Conservation (phyloP, 768 basidiomycete genomes). For the Phylloporus arenicola region DNA sequence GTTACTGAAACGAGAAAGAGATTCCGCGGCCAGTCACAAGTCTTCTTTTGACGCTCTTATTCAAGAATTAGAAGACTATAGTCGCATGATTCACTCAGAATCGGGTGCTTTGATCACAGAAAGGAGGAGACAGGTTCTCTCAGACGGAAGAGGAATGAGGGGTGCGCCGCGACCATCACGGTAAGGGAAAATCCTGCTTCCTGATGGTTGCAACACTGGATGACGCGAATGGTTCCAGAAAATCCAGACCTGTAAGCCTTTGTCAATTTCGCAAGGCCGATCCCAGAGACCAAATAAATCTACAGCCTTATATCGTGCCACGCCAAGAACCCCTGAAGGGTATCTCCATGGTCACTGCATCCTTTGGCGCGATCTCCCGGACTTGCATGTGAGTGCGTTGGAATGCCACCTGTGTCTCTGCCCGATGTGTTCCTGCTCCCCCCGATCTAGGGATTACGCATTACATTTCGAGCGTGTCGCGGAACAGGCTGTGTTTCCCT, state of each 20-base stretch:
- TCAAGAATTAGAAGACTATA: conserved; percentile 9
- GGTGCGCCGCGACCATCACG: background rate
- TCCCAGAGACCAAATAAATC: background rate
- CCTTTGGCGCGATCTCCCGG: conserved; percentile 3
- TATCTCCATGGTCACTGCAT: conserved; percentile 4
- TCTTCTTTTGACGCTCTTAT: conserved; percentile 8
- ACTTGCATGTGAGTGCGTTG: conserved; percentile 2
- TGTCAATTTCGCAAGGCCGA: background rate
- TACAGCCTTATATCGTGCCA: background rate
- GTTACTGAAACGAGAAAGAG: conserved; percentile 11
- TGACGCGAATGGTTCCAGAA: background rate
- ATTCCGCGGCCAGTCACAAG: conserved; percentile 2
- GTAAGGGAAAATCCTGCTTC: background rate
- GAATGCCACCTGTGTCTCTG: background rate
- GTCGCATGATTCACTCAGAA: background rate
- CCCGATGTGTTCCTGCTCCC: background rate
- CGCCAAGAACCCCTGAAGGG: background rate
- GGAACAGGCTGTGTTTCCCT: conserved; percentile 3
- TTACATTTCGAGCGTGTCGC: conserved; percentile 1
- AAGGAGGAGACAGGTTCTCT: background rate
- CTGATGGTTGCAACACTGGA: background rate
- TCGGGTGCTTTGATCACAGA: background rate
- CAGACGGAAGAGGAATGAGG: background rate
- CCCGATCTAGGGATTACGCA: conserved; percentile 3
- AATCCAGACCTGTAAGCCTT: conserved; percentile 6